Conservation (phyloP, 257 asterid genomes). For the Phtheirospermum japonicum region DNA sequence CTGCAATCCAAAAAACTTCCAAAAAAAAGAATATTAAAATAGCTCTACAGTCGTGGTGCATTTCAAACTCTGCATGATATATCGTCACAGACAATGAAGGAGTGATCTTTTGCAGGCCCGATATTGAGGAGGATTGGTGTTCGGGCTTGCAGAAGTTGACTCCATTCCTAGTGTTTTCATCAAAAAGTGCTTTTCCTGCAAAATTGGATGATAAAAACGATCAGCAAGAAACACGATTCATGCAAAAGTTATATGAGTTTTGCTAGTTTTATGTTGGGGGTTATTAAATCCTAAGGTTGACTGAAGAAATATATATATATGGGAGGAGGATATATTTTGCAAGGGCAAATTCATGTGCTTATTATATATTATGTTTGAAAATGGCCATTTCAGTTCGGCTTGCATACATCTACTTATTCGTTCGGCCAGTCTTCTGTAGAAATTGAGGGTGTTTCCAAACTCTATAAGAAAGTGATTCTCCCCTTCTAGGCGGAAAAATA, state of each 20-base stretch:
- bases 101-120: constrained; percentile 97
- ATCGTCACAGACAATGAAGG: constrained; percentile 78
- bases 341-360: too few species aligned
- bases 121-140: constrained; percentile 60
- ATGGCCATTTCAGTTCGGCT: too few species aligned
- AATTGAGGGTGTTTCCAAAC: neutral
- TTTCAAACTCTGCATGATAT: constrained; percentile 34
- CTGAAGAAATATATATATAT: too few species aligned
- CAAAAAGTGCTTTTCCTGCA: constrained; percentile 96
- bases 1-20: constrained; percentile 49
- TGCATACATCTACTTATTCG: too few species aligned
- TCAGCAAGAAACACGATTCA: neutral
- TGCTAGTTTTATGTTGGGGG: too few species aligned
- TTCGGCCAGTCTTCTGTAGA: neutral
- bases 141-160: constrained; percentile 44
- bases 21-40: constrained; percentile 32
- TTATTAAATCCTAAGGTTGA: too few species aligned
- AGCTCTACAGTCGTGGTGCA: constrained; percentile 36
- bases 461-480: neutral
- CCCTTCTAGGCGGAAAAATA: neutral
- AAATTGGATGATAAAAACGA: constrained; percentile 19
- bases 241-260: neutral
- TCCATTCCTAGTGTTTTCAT: constrained; percentile 93
- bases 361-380: too few species aligned
- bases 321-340: too few species aligned